Conservation (phyloP, 2,329 filamentous ascomycete species). For the Rhynchosporium secalis region DNA sequence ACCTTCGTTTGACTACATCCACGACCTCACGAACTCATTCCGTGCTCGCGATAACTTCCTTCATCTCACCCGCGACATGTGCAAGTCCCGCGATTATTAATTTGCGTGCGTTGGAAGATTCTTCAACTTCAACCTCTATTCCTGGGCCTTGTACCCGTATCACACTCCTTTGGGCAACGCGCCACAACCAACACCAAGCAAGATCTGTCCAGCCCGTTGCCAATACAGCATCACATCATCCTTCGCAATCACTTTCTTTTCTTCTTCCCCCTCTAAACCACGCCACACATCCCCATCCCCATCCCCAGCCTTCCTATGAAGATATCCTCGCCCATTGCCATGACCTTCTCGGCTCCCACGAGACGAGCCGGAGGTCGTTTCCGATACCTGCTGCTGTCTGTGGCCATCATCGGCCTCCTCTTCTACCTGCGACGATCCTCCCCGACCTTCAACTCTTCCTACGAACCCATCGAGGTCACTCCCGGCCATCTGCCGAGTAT, state of each 20-base stretch:
- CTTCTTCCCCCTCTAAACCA: not conserved
- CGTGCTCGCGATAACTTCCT: not conserved
- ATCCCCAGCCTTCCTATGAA: constrained; percentile 28
- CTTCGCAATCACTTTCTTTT: not conserved
- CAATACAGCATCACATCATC: not conserved
- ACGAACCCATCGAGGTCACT: constrained; percentile 16
- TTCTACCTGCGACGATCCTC: constrained; percentile 23
- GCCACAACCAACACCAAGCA: not conserved
- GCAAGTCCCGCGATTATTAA: not conserved
- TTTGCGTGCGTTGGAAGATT: constrained; percentile 7
- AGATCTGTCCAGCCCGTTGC: not conserved
- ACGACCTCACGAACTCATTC: not conserved
- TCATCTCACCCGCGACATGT: not conserved
- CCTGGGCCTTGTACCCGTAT: not conserved
- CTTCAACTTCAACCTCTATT: not conserved
- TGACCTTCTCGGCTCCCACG: constrained; percentile 36
- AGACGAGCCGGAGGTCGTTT: constrained; percentile 32
- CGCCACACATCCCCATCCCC: not conserved
- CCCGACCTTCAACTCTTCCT: constrained; percentile 15
- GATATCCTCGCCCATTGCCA: constrained; percentile 34
- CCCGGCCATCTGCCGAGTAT: constrained; percentile 16
- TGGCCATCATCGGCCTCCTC: constrained; percentile 18
- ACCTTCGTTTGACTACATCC: not conserved
- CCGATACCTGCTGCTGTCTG: constrained; percentile 25
- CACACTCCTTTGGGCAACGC: constrained; percentile 1